Conservation (phyloP, 306 rosid species). For the Castanospermum australe region DNA sequence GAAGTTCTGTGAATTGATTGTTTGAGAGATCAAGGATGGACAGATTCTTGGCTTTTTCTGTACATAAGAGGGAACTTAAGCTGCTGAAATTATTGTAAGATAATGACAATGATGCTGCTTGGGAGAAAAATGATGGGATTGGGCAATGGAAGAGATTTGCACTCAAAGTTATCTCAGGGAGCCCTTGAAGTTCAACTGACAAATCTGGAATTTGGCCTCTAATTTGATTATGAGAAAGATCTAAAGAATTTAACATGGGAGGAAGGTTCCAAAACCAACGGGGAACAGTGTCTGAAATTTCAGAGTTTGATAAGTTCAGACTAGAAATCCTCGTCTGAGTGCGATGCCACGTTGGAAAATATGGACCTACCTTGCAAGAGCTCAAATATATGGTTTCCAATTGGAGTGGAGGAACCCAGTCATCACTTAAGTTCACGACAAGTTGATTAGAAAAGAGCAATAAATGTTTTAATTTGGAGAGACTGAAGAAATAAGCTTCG, state of each 20-base stretch:
- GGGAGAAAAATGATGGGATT: conserved; percentile 4
- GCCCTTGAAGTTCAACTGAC: not conserved
- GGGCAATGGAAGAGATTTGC: conserved; percentile 22
- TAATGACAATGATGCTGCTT: not conserved
- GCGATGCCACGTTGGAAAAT: conserved; percentile 4
- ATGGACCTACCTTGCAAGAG: conserved; percentile 12
- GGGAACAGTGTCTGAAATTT: not conserved
- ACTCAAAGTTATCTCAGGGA: not conserved
- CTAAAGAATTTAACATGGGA: not conserved
- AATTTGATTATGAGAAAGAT: conserved; percentile 29
- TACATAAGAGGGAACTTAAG: not conserved
- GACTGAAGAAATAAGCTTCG: not conserved
- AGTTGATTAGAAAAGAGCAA: not conserved
- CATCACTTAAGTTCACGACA: not conserved
- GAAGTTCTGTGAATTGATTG: not conserved
- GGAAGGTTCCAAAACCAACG: conserved; percentile 11
- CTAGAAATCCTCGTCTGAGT: accelerated
- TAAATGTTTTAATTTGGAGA: not conserved
- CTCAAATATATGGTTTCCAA: accelerated
- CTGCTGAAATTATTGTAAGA: conserved; percentile 24
- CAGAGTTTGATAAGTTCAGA: not conserved
- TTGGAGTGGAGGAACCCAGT: not conserved
- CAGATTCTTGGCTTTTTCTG: not conserved
- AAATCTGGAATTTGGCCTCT: conserved; percentile 20
- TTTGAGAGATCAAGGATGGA: conserved; percentile 2